Evolutionary conservation across 257 asterid species (phyloP), one percentile per base, ranked within the genome.

Genomic region (Forsythia viridissima): DNA sequence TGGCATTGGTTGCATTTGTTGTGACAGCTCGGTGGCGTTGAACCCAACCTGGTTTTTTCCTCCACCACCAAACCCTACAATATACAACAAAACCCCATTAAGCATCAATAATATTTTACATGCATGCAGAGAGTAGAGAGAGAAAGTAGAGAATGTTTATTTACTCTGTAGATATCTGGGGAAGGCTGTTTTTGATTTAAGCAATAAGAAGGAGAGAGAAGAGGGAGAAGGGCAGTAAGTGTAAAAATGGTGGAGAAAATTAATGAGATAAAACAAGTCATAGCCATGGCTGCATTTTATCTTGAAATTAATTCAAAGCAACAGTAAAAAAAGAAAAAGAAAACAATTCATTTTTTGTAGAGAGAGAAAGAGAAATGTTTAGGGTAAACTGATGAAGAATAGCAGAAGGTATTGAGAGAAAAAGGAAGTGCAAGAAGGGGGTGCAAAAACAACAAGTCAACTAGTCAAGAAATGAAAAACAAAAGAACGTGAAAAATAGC

Each of bases 11-110:
- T 92, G 88, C 98, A 95, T 76, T 91, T 95, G 91, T 90, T 93
- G 88, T 93, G 88, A 70, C 99, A 95, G 51, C 93, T 93, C 77
- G 99, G 99, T 61, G 99, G 99, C 80, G 87, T 92, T 20, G 99
- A 95, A 18, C 99, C 99, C 75, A 95, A 51, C 48, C 98, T 89
- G 24, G 97, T 83, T 74, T 93, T 95, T 57, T 92, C 97, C 76
- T 86, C 94, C 84, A 79, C 87, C 81, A 89, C 78, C 46, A 85
- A 82, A 63, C 84, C 97, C 98, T 93, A n/a, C 16, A 69, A 42
- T 6, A 18, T 7, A 52, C 20, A 51, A 51, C 5, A 15, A 18
- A 52, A 52, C 24, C 24, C 8, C 63, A 4, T 41, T 18, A 46
- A 46, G 55, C 55, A 46, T 46, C 55, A 46, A 11, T 52, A 1